Evolutionary conservation across 306 rosid species (phyloP).

Genomic region (Cicer chorassanicum): DNA sequence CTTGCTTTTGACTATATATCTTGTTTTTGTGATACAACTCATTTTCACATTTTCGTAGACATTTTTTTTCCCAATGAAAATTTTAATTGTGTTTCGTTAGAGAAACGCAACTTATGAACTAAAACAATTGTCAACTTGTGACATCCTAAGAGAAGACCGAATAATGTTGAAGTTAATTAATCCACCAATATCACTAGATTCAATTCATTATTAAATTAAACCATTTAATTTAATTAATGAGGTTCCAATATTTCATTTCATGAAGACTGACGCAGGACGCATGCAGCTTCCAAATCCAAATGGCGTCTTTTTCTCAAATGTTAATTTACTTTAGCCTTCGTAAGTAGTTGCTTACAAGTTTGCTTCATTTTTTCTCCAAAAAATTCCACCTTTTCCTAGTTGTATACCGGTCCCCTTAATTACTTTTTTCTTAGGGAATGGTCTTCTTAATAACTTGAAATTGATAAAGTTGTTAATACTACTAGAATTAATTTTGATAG

Average conservation of each 20-base stretch:
- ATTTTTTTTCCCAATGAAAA: neutral
- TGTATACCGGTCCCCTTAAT: too few relatives aligned
- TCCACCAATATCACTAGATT: neutral
- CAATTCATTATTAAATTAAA: neutral
- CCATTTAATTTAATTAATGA: neutral
- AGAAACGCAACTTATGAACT: slow-evolving; percentile 1
- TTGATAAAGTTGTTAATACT: too few relatives aligned
- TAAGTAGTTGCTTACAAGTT: neutral
- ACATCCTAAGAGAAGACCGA: neutral
- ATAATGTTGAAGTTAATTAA: neutral
- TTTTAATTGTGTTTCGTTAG: slow-evolving; percentile 3
- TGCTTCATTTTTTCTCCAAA: neutral
- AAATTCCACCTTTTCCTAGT: too few relatives aligned
- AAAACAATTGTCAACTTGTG: slow-evolving; percentile 13
- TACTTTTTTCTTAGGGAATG: too few relatives aligned
- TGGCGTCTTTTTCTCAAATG: neutral
- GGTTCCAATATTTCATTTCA: neutral
- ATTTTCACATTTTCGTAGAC: slow-evolving; percentile 14
- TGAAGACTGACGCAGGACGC: neutral
- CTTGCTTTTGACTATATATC: neutral
- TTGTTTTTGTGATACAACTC: slow-evolving; percentile 5
- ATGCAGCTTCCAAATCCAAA: slow-evolving; percentile 9
- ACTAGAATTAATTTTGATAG: too few relatives aligned
- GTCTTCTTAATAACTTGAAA: too few relatives aligned
- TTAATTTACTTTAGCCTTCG: neutral